Conservation (phyloP, 495 filamentous ascomycete genomes). For the Hypoxylon cercidicola region DNA sequence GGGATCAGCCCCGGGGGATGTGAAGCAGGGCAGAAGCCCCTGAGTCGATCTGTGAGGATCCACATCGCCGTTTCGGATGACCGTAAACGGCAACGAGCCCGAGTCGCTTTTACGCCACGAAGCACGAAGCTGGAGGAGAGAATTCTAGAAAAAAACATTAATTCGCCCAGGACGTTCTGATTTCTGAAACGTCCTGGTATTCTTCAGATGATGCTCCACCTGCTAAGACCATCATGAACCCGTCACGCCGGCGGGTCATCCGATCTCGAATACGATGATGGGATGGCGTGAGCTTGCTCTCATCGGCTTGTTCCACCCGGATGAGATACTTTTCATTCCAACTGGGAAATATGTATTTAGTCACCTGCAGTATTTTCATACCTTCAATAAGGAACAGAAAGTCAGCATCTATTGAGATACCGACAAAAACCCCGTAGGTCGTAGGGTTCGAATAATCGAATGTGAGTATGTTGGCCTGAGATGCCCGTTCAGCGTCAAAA, state of each 20-base stretch:
- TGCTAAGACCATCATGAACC: not conserved
- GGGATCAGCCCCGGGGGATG: conserved; percentile 34
- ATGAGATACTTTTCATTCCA: not conserved
- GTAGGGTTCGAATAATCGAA: not conserved
- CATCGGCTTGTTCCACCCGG: not conserved
- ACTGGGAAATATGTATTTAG: not conserved
- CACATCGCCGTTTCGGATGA: conserved; percentile 38
- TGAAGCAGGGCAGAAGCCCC: conserved; percentile 21
- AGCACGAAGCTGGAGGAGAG: not conserved
- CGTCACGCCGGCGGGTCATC: conserved; percentile 10
- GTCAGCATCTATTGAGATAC: no score
- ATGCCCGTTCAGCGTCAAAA: conserved; percentile 5
- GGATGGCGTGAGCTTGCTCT: conserved; percentile 5
- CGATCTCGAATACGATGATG: conserved; percentile 19
- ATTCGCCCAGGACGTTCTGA: conserved; percentile 1
- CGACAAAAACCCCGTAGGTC: no score
- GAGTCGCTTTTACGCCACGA: conserved; percentile 5
- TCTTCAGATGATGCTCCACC: not conserved
- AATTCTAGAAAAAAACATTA: conserved; percentile 14
- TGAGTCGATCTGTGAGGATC: conserved; percentile 29
- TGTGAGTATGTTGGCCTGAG: not conserved
- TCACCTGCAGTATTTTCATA: no score
- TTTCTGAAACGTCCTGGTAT: conserved; percentile 14
- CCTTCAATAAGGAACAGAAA: no score
- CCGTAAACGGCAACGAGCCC: conserved; percentile 30